Evolutionary conservation across 2,329 filamentous ascomycete genomes (phyloP).

Genomic region (Alternaria longipes): DNA sequence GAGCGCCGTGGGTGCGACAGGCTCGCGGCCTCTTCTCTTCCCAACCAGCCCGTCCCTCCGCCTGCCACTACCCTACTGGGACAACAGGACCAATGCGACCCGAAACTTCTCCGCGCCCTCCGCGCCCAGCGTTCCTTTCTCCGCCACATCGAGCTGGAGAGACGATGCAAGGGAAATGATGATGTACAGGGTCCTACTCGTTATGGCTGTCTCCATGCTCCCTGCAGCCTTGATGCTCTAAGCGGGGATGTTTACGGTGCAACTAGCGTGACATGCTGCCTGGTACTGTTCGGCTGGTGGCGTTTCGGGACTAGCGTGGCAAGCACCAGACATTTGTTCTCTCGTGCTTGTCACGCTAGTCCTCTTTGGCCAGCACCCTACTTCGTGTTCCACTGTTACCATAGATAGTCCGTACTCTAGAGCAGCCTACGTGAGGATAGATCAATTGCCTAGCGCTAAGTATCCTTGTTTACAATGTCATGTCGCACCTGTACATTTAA

Average conservation of each 20-base stretch:
- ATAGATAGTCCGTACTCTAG: not conserved
- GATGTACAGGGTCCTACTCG: constrained; percentile 7
- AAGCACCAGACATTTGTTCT: constrained; percentile 1
- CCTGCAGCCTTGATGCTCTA: constrained; percentile 11
- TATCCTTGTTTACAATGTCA: not conserved
- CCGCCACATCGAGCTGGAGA: constrained; percentile 8
- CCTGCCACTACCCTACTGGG: constrained; percentile 13
- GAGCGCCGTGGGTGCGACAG: constrained; percentile 2
- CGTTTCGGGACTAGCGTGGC: not conserved
- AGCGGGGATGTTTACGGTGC: constrained; percentile 5
- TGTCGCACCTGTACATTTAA: not conserved
- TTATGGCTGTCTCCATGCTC: constrained; percentile 9
- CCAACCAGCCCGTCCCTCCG: constrained; percentile 16
- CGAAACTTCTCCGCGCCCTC: constrained; percentile 14
- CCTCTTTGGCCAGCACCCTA: not conserved
- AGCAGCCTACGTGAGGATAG: not conserved
- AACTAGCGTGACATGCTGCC: constrained; percentile 10
- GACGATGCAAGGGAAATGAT: constrained; percentile 1
- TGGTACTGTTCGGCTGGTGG: constrained; percentile 10
- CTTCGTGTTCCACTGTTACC: not conserved
- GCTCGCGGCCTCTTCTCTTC: constrained; percentile 12
- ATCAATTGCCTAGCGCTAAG: not conserved
- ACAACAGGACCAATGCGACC: constrained; percentile 17
- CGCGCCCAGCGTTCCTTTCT: constrained; percentile 12
- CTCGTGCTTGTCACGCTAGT: not conserved